Conservation (phyloP, 805 yeast genomes). For the Tetrapisispora pingtungensis region DNA sequence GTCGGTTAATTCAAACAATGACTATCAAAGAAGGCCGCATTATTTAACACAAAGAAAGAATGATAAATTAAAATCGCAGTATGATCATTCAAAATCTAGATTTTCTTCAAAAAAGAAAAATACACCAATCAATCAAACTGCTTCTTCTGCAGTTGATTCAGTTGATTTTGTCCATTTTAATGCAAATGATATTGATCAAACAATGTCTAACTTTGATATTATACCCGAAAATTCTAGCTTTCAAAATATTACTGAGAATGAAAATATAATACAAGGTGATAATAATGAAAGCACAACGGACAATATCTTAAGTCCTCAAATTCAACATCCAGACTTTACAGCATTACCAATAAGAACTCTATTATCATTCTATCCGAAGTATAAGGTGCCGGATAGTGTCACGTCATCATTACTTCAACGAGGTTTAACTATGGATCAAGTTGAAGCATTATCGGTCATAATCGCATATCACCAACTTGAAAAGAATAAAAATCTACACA, state of each 20-base stretch:
- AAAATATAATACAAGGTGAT: not conserved
- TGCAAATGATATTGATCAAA: slow-evolving; percentile 1
- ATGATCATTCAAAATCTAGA: slow-evolving; percentile 24
- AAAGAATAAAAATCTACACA: slow-evolving; percentile 7
- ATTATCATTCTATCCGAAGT: slow-evolving; percentile 42
- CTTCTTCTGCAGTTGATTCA: not conserved
- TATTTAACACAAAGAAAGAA: slow-evolving; percentile 24
- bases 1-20: too few relatives aligned
- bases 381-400: slow-evolving; percentile 67
- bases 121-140: not conserved
- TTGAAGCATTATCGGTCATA: slow-evolving; percentile 61
- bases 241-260: not conserved
- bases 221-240: not conserved
- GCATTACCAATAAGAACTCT: slow-evolving; percentile 28
- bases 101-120: slow-evolving; percentile 16
- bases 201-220: not conserved
- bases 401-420: slow-evolving; percentile 50
- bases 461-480: slow-evolving; percentile 57
- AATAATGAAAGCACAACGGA: not conserved
- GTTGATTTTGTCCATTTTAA: slow-evolving; percentile 1
- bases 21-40: slow-evolving; percentile 12
- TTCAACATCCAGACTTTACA: slow-evolving; percentile 25
- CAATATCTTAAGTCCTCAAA: slow-evolving; percentile 6
- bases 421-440: slow-evolving; percentile 59
- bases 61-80: slow-evolving; percentile 25